Conservation (phyloP, 768 basidiomycete species). For the Russula ochroleuca region DNA sequence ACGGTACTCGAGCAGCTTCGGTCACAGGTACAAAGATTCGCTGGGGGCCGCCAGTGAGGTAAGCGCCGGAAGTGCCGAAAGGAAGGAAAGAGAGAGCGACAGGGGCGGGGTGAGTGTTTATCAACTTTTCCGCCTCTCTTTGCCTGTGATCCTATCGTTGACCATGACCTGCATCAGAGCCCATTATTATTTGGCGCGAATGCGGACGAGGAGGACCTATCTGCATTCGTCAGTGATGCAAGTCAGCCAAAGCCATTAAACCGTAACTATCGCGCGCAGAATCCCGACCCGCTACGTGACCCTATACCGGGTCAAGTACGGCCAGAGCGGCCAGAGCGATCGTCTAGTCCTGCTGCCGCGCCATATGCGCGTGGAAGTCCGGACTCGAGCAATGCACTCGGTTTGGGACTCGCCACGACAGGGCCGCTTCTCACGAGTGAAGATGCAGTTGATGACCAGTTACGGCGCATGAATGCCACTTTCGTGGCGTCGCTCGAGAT, state of each 20-base stretch:
- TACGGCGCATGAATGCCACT: conserved; percentile 62
- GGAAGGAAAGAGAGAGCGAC: conserved; percentile 29
- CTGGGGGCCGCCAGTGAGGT: conserved; percentile 38
- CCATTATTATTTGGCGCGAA: conserved; percentile 46
- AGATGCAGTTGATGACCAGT: conserved; percentile 59
- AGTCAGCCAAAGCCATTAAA: conserved; percentile 61
- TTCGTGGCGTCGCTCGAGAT: conserved; percentile 64
- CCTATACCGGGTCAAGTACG: conserved; percentile 7
- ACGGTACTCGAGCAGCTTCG: conserved; percentile 75
- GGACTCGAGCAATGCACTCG: conserved; percentile 27
- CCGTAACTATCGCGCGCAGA: conserved; percentile 28
- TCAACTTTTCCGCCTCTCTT: background rate
- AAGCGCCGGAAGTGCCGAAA: conserved; percentile 39
- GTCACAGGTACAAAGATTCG: conserved; percentile 56
- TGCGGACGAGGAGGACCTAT: conserved; percentile 74
- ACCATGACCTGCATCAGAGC: conserved; percentile 29
- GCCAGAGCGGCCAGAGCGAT: conserved; percentile 5
- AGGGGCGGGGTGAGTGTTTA: conserved; percentile 24
- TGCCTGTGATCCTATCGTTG: conserved; percentile 14
- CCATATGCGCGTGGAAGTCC: conserved; percentile 23
- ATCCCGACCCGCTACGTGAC: conserved; percentile 24
- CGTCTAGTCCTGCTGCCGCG: conserved; percentile 13
- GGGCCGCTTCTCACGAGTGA: conserved; percentile 62
- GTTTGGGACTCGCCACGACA: conserved; percentile 32
- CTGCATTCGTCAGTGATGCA: conserved; percentile 72